These are phyloP conservation scores for Tolypocladium tropicale DNA, from an alignment of 2,329 filamentous ascomycete species.

Conservation along the genomic window DNA sequence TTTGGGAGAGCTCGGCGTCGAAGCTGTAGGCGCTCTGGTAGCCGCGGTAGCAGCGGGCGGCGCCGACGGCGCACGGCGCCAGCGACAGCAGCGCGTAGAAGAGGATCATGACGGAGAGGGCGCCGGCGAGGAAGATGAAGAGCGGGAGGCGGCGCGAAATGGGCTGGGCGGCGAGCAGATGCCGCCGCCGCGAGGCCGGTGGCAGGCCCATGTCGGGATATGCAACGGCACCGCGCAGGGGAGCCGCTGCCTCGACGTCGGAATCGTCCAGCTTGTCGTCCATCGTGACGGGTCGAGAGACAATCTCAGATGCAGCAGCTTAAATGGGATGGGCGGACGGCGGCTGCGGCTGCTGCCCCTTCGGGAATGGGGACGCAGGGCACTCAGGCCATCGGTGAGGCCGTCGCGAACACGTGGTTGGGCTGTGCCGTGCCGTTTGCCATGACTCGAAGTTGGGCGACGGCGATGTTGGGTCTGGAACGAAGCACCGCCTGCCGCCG, in stretches of 20 bases:
- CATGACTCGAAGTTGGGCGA: background rate
- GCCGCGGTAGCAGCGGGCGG: constrained; percentile 16
- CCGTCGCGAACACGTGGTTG: background rate
- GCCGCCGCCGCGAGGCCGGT: constrained; percentile 5
- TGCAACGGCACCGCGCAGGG: background rate
- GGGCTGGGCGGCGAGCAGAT: constrained; percentile 6
- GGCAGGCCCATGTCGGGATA: background rate
- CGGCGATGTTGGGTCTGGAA: background rate
- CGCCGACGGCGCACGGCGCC: constrained; percentile 16
- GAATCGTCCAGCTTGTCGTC: too few species aligned
- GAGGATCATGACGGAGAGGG: background rate
- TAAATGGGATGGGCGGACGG: background rate
- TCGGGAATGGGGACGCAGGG: background rate
- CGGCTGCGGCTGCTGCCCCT: background rate
- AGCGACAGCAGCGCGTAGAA: constrained; percentile 6
- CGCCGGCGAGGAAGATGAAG: constrained; percentile 7
- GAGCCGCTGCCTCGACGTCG: background rate
- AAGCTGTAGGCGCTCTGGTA: constrained; percentile 28
- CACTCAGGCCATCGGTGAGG: background rate
- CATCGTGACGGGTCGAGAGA: background rate
- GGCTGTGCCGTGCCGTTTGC: background rate
- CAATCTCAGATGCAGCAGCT: background rate
- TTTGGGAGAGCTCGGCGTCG: constrained; percentile 22
- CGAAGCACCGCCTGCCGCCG: background rate
- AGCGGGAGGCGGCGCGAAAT: constrained; percentile 9